These are phyloP conservation scores for Eimeria nieschulzi DNA, from an alignment of 169 alveolate species.

Conservation along the genomic window DNA sequence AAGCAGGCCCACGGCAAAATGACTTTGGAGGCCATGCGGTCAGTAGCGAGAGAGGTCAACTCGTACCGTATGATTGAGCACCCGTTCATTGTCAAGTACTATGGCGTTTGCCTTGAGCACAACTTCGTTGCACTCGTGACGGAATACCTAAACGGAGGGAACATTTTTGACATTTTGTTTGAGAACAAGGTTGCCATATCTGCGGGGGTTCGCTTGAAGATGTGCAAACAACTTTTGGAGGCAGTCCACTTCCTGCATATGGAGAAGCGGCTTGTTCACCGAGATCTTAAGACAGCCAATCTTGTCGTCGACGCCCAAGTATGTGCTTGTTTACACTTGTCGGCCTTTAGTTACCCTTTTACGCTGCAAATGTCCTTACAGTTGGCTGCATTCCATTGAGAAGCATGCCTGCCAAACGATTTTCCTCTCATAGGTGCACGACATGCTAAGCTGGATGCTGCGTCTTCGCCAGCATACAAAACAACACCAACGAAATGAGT, in stretches of 20 bases:
- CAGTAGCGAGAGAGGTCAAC: constrained; percentile 85
- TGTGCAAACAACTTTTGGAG: constrained; percentile 81
- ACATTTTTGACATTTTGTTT: constrained; percentile 81
- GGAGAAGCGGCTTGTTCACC: constrained; percentile 81
- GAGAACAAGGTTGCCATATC: constrained; percentile 78
- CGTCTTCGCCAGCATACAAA: too few species aligned
- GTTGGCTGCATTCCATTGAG: too few species aligned
- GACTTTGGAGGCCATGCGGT: constrained; percentile 81
- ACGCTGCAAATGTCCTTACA: too few species aligned
- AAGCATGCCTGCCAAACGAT: too few species aligned
- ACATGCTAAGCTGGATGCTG: too few species aligned
- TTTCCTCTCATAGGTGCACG: too few species aligned
- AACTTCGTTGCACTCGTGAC: constrained; percentile 82
- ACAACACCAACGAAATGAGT: not conserved
- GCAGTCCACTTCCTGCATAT: constrained; percentile 83
- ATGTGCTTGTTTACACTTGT: constrained; percentile 5
- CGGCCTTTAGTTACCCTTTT: too few species aligned
- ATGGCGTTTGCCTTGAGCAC: constrained; percentile 85
- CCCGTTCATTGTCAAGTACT: constrained; percentile 81
- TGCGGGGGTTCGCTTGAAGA: constrained; percentile 79
- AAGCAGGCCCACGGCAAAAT: constrained; percentile 78
- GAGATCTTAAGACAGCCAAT: constrained; percentile 87
- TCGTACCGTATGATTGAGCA: constrained; percentile 82
- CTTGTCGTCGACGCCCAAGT: constrained; percentile 81
- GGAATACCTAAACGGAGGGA: constrained; percentile 84